A percentile compares a stretch with the other conserved stretches of the same genome.
phyloP scores from a whole-genome alignment of 371 early-diverging fungal species.

The Scutellospora calospora region DNA sequence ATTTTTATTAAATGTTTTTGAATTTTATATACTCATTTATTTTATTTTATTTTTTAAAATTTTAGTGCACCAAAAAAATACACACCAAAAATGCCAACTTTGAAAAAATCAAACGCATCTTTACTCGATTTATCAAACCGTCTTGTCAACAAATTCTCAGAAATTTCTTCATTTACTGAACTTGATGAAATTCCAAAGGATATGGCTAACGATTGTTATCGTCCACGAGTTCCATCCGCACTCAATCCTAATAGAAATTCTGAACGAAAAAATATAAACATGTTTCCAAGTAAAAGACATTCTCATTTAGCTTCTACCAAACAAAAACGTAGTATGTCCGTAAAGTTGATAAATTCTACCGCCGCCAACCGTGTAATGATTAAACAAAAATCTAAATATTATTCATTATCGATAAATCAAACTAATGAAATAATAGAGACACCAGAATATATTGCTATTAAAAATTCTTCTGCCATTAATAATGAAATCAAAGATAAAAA shows the following conservation, averaged over 20 bases:
- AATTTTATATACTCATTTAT: too few relatives aligned
- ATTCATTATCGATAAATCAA: background rate
- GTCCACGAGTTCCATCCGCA: background rate
- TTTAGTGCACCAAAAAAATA: too few relatives aligned
- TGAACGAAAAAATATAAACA: background rate
- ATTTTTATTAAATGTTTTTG: too few relatives aligned
- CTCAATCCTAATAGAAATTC: background rate
- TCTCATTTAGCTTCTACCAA: background rate
- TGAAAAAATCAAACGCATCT: too few relatives aligned
- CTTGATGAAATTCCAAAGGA: background rate
- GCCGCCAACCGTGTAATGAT: background rate
- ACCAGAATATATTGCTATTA: background rate
- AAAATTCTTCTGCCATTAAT: background rate
- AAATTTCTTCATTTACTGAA: background rate
- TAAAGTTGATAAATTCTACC: slow-evolving; percentile 6
- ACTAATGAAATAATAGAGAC: background rate
- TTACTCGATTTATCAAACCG: too few relatives aligned
- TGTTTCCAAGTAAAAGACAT: slow-evolving; percentile 18
- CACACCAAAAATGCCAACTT: too few relatives aligned
- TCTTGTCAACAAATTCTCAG: background rate
- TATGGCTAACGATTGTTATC: background rate
- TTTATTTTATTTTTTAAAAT: too few relatives aligned
- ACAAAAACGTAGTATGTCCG: background rate
- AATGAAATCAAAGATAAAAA: background rate
- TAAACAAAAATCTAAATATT: background rate